Evolutionary conservation across 148 eudicot species (phyloP), one percentile per base, ranked within the genome.

Genomic region (Tetragonia tetragonoides): DNA sequence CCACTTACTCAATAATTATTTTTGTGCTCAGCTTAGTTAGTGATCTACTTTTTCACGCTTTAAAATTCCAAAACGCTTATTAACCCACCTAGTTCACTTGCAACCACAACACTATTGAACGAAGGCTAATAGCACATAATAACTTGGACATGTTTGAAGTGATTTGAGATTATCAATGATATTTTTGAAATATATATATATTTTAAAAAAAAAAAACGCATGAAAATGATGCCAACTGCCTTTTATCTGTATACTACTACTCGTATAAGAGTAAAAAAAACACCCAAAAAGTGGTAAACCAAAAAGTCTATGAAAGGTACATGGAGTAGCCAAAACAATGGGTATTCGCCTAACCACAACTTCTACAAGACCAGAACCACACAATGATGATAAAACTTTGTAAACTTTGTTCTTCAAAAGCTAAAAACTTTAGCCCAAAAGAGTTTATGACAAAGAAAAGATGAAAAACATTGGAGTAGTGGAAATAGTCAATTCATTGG

Each of bases 241-340:
- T 28, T 65, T 51, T 59, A 49, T 44, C 7, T 44, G 9, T 44
- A 28, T 28, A 28, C 34, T 28, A 28, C 53, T 49, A 49, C 10
- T 49, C 12, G 7, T 7, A 14, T 14, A 3, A 49, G 53, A 0
- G 12, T 10, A 8, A 20, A 62, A 10, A 23, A 24, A 24, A 10
- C 20, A 44, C 42, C 15, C 60, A 15, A 23, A 28, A 21, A 24
- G n/a, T 34, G 65, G 39, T 16, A 44, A 11, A 3, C n/a, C 67
- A 42, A 62, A 74, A 15, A 51, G 47, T 15, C 28, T 20, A 24
- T 51, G 59, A 61, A 74, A 74, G 67, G 16, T 62, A 41, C 68
- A 41, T 77, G 74, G 68, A 59, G 73, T 60, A 68, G 80, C 68
- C 67, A 69, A 69, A 59, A 54, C 54, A 20, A 72, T 72, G 46